A percentile compares a stretch with the other conserved stretches of the same genome.
These are phyloP conservation scores for Rhodotorula toruloides DNA, from an alignment of 768 basidiomycete species.

Conservation along the genomic window DNA sequence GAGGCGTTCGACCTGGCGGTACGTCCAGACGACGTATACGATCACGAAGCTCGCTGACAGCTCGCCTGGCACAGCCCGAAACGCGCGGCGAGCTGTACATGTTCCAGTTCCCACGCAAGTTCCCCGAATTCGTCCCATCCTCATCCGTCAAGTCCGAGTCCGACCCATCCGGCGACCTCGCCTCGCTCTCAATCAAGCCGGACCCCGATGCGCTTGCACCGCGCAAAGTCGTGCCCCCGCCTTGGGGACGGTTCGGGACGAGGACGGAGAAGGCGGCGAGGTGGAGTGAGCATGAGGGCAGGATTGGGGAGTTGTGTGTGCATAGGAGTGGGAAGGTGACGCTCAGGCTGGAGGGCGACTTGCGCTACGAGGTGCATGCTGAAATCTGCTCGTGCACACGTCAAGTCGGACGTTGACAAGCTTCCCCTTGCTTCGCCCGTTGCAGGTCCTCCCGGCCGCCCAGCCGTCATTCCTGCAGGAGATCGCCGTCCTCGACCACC, in stretches of 20 bases:
- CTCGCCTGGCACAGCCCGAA: constrained; percentile 10
- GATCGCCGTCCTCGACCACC: constrained; percentile 40
- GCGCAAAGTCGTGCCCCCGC: constrained; percentile 12
- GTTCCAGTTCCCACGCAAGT: constrained; percentile 43
- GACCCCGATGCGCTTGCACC: constrained; percentile 15
- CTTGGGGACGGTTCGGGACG: constrained; percentile 31
- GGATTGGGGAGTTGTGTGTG: constrained; percentile 41
- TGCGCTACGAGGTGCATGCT: constrained; percentile 38
- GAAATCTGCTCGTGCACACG: background rate
- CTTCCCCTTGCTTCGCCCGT: background rate
- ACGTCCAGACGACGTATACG: background rate
- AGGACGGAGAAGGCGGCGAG: constrained; percentile 30
- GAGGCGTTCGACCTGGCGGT: constrained; percentile 34
- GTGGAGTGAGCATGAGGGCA: constrained; percentile 31
- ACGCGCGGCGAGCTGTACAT: constrained; percentile 41
- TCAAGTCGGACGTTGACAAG: background rate
- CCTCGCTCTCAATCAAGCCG: constrained; percentile 31
- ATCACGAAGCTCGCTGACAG: background rate
- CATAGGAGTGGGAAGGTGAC: constrained; percentile 39
- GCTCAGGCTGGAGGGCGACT: constrained; percentile 33
- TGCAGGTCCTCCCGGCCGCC: constrained; percentile 41
- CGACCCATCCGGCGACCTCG: background rate
- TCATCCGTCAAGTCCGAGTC: background rate
- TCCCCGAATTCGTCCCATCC: constrained; percentile 34
- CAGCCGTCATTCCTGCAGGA: constrained; percentile 43